phyloP scores from a whole-genome alignment of 1,284 basidiomycete genomes.

The Fomitopsis schrenkii region DNA sequence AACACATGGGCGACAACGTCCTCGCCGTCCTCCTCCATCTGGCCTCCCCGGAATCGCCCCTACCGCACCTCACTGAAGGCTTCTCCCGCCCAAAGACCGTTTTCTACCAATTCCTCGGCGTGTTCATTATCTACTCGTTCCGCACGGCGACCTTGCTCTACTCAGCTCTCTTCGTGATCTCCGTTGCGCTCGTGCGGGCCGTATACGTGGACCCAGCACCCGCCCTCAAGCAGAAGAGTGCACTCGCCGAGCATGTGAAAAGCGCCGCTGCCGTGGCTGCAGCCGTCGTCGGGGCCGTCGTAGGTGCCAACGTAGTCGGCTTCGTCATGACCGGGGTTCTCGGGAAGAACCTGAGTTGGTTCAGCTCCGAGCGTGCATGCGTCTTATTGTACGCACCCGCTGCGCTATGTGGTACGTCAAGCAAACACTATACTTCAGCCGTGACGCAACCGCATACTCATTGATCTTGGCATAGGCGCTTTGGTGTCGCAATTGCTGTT shows the following conservation, averaged over 20 bases:
- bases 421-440: not conserved
- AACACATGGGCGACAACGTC: slow-evolving; percentile 93
- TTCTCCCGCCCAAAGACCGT: slow-evolving; percentile 63
- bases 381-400: slow-evolving; percentile 79
- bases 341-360: slow-evolving; percentile 78
- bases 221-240: slow-evolving; percentile 31
- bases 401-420: slow-evolving; percentile 54
- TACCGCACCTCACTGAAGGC: slow-evolving; percentile 55
- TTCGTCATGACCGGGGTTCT: slow-evolving; percentile 62
- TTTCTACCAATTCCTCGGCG: slow-evolving; percentile 73
- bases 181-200: slow-evolving; percentile 40
- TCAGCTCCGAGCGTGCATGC: slow-evolving; percentile 68
- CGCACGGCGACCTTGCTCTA: slow-evolving; percentile 72
- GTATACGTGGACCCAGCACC: slow-evolving; percentile 31
- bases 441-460: not conserved
- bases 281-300: slow-evolving; percentile 53
- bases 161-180: slow-evolving; percentile 42
- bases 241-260: slow-evolving; percentile 36
- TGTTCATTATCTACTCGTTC: slow-evolving; percentile 75
- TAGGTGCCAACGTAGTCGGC: slow-evolving; percentile 73
- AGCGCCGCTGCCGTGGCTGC: slow-evolving; percentile 41
- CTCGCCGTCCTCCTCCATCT: slow-evolving; percentile 82
- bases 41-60: slow-evolving; percentile 61
- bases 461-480: slow-evolving; percentile 36
- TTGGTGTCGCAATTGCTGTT: slow-evolving; percentile 54